Percentiles rank a stretch among this genome's conserved stretches.
These are phyloP conservation scores for Nakaseomyces kungkrabaensis DNA, from an alignment of 1,139 yeast genomes.

Conservation along the genomic window DNA sequence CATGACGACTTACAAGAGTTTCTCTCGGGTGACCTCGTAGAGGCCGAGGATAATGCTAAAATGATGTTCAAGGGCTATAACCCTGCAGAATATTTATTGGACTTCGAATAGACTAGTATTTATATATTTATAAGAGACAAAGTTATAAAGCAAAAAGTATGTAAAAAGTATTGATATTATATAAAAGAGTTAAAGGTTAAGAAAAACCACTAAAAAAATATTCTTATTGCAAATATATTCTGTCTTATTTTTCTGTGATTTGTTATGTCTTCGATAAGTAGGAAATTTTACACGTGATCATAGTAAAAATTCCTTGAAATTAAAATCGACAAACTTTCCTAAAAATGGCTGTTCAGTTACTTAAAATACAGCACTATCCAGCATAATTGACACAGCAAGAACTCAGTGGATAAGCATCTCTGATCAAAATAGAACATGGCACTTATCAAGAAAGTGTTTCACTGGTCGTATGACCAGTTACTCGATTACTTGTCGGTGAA, in stretches of 20 bases:
- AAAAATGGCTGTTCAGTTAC: too few species aligned
- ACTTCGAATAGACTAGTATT: slow-evolving; percentile 15
- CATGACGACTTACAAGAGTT: slow-evolving; percentile 26
- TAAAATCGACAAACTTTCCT: too few species aligned
- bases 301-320: too few species aligned
- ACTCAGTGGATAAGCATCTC: too few species aligned
- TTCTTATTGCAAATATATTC: too few species aligned
- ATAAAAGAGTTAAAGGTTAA: too few species aligned
- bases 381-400: too few species aligned
- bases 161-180: neutral
- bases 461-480: slow-evolving; percentile 25
- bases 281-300: too few species aligned
- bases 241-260: too few species aligned
- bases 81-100: slow-evolving; percentile 24
- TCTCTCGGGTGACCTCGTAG: slow-evolving; percentile 25
- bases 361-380: too few species aligned
- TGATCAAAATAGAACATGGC: slow-evolving; percentile 17
- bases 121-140: neutral
- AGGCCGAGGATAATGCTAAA: slow-evolving; percentile 28
- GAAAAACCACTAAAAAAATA: too few species aligned
- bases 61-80: slow-evolving; percentile 18
- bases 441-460: slow-evolving; percentile 23
- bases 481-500: slow-evolving; percentile 29
- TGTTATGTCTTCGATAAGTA: too few species aligned
- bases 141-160: slow-evolving; percentile 8